Percentiles rank a stretch among this genome's conserved stretches.
Evolutionary conservation across 129 eudicot species (phyloP).

Genomic region (Helianthus tuberosus): DNA sequence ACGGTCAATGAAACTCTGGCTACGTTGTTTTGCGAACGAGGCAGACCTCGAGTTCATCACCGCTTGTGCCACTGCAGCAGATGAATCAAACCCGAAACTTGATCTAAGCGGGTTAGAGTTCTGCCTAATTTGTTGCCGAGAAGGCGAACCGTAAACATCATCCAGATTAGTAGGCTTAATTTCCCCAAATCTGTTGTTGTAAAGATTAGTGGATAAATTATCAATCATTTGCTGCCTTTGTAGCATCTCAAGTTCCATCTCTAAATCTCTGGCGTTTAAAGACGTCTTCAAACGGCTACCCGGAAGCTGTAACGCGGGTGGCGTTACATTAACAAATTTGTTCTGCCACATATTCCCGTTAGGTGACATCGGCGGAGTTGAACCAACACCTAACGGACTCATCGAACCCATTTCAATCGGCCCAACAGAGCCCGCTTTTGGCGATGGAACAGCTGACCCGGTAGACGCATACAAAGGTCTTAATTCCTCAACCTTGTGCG

Average conservation of each 20-base stretch:
- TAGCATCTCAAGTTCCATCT: constrained; percentile 62
- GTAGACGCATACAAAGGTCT: constrained; percentile 90
- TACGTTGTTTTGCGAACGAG: constrained; percentile 71
- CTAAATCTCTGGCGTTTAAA: constrained; percentile 71
- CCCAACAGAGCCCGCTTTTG: constrained; percentile 42
- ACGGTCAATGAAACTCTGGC: constrained; percentile 90
- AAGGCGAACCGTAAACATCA: constrained; percentile 60
- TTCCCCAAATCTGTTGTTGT: constrained; percentile 34
- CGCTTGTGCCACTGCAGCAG: constrained; percentile 85
- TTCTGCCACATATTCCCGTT: constrained; percentile 67
- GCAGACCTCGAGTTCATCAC: constrained; percentile 78
- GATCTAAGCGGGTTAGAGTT: constrained; percentile 44
- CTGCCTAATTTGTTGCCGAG: constrained; percentile 56
- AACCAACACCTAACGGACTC: constrained; percentile 52
- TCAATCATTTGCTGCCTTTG: constrained; percentile 70
- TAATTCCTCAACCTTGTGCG: constrained; percentile 82
- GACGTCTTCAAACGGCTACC: constrained; percentile 86
- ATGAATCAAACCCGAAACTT: constrained; percentile 63
- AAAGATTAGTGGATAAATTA: constrained; percentile 47
- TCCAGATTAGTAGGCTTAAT: constrained; percentile 18
- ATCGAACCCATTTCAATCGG: constrained; percentile 51
- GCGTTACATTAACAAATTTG: constrained; percentile 54
- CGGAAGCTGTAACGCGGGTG: constrained; percentile 73
- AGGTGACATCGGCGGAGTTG: constrained; percentile 78
- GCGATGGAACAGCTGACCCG: constrained; percentile 90